Base-by-base conservation (phyloP, 2,329 filamentous ascomycete genomes). In the Arthrobotrys iridis region DNA sequence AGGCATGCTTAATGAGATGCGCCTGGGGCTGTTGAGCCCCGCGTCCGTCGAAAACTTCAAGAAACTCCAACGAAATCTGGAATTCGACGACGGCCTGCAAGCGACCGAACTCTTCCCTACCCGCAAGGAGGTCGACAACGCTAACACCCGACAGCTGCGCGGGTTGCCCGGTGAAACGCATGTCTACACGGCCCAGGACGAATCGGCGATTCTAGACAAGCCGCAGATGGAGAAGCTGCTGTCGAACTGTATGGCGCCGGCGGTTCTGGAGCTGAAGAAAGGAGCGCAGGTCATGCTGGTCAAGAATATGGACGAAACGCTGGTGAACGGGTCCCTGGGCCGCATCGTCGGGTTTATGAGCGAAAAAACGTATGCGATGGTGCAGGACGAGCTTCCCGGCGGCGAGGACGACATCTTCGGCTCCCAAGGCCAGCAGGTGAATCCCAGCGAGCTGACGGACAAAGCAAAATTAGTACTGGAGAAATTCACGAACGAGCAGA, bases 261-360 rank as follows among this genome's bases (percentile, higher is more conserved):
- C 90, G 79, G 81, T 83, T 0, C 87, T 99, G 18, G 88, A 91
- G 33, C 83, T 99, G 28, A 98, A 97, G 82, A 90, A 95, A 77
- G 92, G 93, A 7, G 92, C 95, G 0, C 96, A 99, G 81, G 96
- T 99, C 46, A 99, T 99, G 95, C 85, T 99, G n/a, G 97, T 99
- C 85, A 99, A 99, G 82, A 99, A 99, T 79, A 90, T 98, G 83
- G 95, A 99, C 80, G 93, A 97, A 40, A 90, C 88, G 0, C 86
- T 99, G 0, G 95, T 98, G 78, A 99, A 99, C 80, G 95, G 95
- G 3, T 96, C 94, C 0, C 85, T 99, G 7, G 95, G 95, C 22
- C 93, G 91, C 76, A 91, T 99, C 3, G 86, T 90, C 10, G 88
- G 87, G 4, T 96, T 97, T 82, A 93, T 93, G 90, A 88, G 86